phyloP scores from a whole-genome alignment of 805 yeast genomes.

The Starmerella sp. region DNA sequence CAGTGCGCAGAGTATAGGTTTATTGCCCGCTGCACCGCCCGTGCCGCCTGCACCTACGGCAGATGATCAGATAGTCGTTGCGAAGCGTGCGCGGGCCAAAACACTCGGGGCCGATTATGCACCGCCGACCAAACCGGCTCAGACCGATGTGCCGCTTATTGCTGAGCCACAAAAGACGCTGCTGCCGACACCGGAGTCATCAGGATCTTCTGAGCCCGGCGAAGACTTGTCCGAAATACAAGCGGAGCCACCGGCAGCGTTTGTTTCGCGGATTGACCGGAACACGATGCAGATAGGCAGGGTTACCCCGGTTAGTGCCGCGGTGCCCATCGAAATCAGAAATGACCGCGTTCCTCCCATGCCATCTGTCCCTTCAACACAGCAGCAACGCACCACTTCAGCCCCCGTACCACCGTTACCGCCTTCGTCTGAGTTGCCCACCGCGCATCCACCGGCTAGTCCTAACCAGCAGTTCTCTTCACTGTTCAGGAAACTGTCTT shows the following conservation, averaged over 20 bases:
- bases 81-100: constrained; percentile 13
- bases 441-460: not conserved
- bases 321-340: constrained; percentile 2
- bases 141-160: not conserved
- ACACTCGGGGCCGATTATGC: constrained; percentile 16
- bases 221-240: not conserved
- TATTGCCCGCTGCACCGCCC: not conserved
- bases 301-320: constrained; percentile 9
- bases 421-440: not conserved
- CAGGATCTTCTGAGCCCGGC: not conserved
- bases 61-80: constrained; percentile 1
- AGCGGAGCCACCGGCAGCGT: constrained; percentile 6
- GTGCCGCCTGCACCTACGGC: not conserved
- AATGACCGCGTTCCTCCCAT: not conserved
- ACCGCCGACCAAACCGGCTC: not conserved
- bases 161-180: not conserved
- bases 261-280: constrained; percentile 7
- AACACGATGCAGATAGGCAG: constrained; percentile 9
- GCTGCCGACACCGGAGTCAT: constrained; percentile 1
- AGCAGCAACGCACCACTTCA: not conserved
- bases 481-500: constrained; percentile 20
- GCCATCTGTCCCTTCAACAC: constrained; percentile 5
- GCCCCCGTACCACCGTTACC: not conserved
- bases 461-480: constrained; percentile 10
- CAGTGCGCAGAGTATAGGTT: not conserved